Evolutionary conservation across 495 filamentous ascomycete species (phyloP), one percentile per base, ranked within the genome.

Genomic region (Viridothelium virens): DNA sequence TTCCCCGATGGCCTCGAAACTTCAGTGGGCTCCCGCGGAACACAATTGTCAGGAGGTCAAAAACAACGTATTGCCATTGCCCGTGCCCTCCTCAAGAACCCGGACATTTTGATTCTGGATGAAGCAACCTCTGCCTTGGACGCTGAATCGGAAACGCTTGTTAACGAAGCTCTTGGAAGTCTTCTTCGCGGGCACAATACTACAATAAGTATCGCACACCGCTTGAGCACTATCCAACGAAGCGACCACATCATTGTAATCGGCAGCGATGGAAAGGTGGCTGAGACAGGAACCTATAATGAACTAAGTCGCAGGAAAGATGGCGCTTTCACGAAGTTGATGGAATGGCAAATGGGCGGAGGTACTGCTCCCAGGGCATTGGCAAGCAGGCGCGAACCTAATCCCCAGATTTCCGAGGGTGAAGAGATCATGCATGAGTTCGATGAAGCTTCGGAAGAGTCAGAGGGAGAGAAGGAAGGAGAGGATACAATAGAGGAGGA

Each of bases 271-370:
- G 94, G 94, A 38, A 88, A 80, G 41, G 92, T 97, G 25, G 94
- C 95, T 4, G 92, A 98, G 77, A 86, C 89, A 64, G 94, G 94
- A 59, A 87, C 86, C 44, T 98, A 94, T 73, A 78, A 83, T 14
- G 85, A 91, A 65, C 81, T 98, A 36, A 89, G 86, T 69, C 77
- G 80, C 25, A 85, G 89, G 46, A 82, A 81, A 3, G 78, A 88
- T 34, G 93, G 92, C 47, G 90, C 92, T 6, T 98, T 98, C 74
- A 92, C 85, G 38, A 91, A 89, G 77, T 80, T 98, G 61, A 98
- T 98, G 94, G 92, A 97, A 75, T 98, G 95, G 95, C 94, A 98
- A 78, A 89, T 97, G 84, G 93, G 84, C 69, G 95, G 92, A 14
- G 87, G 88, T 10, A 63, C 44, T 46, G 53, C 68, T 39, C 33